Evolutionary conservation across 768 basidiomycete genomes (phyloP).

Genomic region (Naganishia friedmannii): DNA sequence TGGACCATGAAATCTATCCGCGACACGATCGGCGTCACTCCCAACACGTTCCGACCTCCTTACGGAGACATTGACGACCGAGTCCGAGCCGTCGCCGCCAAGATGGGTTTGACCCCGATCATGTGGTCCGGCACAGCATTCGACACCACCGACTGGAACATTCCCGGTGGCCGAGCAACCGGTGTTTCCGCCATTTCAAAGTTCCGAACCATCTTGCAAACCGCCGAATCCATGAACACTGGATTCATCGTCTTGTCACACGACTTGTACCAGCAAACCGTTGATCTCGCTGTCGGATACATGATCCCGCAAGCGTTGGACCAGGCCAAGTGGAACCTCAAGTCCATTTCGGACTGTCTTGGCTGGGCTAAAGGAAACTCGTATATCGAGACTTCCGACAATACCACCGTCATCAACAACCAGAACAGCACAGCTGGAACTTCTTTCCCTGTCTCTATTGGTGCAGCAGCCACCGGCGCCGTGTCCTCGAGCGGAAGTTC

Average conservation of each 20-base stretch:
- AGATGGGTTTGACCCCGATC: slow-evolving; percentile 78
- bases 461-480: slow-evolving; percentile 9
- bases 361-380: slow-evolving; percentile 62
- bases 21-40: slow-evolving; percentile 69
- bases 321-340: slow-evolving; percentile 65
- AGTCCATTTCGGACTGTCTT: slow-evolving; percentile 69
- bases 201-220: slow-evolving; percentile 68
- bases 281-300: slow-evolving; percentile 81
- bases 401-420: slow-evolving; percentile 52
- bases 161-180: slow-evolving; percentile 65
- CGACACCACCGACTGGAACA: slow-evolving; percentile 78
- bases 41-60: slow-evolving; percentile 75
- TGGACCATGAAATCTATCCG: slow-evolving; percentile 83
- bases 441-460: slow-evolving; percentile 39
- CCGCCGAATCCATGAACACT: slow-evolving; percentile 58
- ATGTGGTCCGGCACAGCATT: slow-evolving; percentile 76
- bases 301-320: slow-evolving; percentile 76
- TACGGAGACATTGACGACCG: slow-evolving; percentile 67
- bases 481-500: slow-evolving; percentile 16
- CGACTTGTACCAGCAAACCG: slow-evolving; percentile 78
- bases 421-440: slow-evolving; percentile 36
- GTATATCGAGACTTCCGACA: slow-evolving; percentile 80
- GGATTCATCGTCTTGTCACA: slow-evolving; percentile 84
- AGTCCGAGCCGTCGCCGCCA: slow-evolving; percentile 74
- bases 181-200: slow-evolving; percentile 62